These are phyloP conservation scores for Vitis hybrid DNA, from an alignment of 177 flowering plant genomes.

Conservation along the genomic window DNA sequence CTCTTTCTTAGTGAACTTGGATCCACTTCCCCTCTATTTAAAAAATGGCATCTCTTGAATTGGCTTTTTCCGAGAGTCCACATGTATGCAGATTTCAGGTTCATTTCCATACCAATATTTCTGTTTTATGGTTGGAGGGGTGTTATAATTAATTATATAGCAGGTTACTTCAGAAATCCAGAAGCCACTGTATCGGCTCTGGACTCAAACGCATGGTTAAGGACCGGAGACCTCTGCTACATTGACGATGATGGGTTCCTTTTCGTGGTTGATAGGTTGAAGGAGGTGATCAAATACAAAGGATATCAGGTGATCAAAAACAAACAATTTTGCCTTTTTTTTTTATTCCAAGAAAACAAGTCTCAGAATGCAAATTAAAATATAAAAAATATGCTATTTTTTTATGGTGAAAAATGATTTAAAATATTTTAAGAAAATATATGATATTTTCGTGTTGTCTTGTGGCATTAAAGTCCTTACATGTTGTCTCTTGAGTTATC, in stretches of 20 bases:
- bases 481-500: neutral
- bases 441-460: no score
- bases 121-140: no score
- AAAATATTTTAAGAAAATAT: neutral
- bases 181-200: conserved; percentile 68
- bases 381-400: no score
- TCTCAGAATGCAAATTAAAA: no score
- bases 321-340: neutral
- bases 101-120: neutral
- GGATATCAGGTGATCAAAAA: conserved; percentile 70
- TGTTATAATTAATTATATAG: neutral
- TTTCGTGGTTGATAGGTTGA: conserved; percentile 79
- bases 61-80: no score
- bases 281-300: conserved; percentile 90
- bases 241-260: conserved; percentile 76
- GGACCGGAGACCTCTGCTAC: conserved; percentile 86
- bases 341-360: neutral
- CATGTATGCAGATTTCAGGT: neutral
- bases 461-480: no score
- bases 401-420: no score
- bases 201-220: conserved; percentile 76
- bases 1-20: no score
- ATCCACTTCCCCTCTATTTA: no score
- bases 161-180: conserved; percentile 70
- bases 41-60: neutral